phyloP scores from a whole-genome alignment of 23 red algal genomes.

The Agarophyton chilense region DNA sequence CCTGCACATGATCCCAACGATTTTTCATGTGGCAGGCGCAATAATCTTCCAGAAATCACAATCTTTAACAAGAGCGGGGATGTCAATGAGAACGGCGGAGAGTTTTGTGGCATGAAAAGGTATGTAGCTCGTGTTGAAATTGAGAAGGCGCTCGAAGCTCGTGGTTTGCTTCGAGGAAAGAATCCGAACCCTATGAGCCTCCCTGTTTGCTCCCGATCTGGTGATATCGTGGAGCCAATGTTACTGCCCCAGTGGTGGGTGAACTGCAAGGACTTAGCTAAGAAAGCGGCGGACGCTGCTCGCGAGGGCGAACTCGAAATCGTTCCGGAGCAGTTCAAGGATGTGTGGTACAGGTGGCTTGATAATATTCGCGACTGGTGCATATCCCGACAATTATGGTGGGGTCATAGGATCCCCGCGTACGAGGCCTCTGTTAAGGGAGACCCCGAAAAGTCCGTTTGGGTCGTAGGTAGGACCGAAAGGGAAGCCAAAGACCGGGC shows the following conservation, averaged over 20 bases:
- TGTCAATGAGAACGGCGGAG: conserved; percentile 83
- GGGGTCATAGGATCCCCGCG: conserved; percentile 95
- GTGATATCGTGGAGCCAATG: conserved; percentile 95
- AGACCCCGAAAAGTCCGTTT: conserved; percentile 14
- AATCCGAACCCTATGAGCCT: conserved; percentile 91
- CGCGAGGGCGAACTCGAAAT: conserved; percentile 79
- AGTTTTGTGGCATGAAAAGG: conserved; percentile 90
- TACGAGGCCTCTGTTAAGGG: conserved; percentile 57
- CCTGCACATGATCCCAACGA: conserved; percentile 99
- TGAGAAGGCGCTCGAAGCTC: conserved; percentile 79
- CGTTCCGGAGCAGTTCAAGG: conserved; percentile 78
- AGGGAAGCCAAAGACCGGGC: conserved; percentile 72
- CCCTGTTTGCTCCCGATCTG: conserved; percentile 89
- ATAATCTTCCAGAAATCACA: conserved; percentile 79
- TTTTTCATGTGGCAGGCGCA: conserved; percentile 92
- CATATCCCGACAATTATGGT: conserved; percentile 98
- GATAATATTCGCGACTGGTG: conserved; percentile 99
- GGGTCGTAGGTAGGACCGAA: conserved; percentile 92
- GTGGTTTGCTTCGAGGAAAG: conserved; percentile 84
- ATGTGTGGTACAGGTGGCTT: conserved; percentile 93
- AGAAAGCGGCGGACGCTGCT: conserved; percentile 62
- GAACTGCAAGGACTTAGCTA: conserved; percentile 87
- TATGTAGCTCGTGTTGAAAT: conserved; percentile 95
- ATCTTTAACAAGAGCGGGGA: conserved; percentile 81
- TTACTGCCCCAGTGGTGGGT: conserved; percentile 97